Base-by-base conservation (phyloP, 257 asterid species). In the Galeopsis tetrahit region DNA sequence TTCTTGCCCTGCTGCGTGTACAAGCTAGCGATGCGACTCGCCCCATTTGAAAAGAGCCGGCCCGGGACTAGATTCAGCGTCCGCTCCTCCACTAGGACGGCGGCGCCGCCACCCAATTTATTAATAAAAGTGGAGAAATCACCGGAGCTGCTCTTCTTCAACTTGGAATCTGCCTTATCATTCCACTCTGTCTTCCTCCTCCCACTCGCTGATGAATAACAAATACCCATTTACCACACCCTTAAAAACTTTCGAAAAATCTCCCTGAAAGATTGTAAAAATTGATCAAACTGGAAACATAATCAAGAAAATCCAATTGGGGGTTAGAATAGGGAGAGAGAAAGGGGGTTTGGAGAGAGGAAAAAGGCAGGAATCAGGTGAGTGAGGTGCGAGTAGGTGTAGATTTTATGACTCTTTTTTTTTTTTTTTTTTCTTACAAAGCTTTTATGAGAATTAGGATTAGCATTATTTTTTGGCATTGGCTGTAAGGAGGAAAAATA, bases 1-100 rank as follows among this genome's bases (percentile, higher is more conserved):
- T 94, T 94, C 86, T 87, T 94, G 66, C 99, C 99, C 75, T 94
- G 99, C 75, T 94, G 99, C 66, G 96, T 94, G 81, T 88, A 84
- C 79, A 91, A 80, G 75, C 97, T 78, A 21, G 97, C 84, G 76
- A 87, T 51, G 62, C 77, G 73, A 69, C 86, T 74, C 1, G 96
- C 79, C 46, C 99, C 99, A 81, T 87, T 94, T 6, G 86, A 83
- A 34, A 85, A 76, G 70, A 89, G 69, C 85, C 99, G 90, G 14
- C 97, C 97, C 0, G 91, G 96, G 67, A 81, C 82, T 73, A 89
- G 97, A 62, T 85, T 91, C 87, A 89, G 75, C 61, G 85, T 81
- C 73, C 88, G 85, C 81, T 93, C 97, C 87, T 84, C 97, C 76
- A 85, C 88, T 21, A 78, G 88, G 2, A 80, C 75, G 11, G 80